These are phyloP conservation scores for Tetradesmus obliquus DNA, from an alignment of 139 green algal species.

Conservation along the genomic window DNA sequence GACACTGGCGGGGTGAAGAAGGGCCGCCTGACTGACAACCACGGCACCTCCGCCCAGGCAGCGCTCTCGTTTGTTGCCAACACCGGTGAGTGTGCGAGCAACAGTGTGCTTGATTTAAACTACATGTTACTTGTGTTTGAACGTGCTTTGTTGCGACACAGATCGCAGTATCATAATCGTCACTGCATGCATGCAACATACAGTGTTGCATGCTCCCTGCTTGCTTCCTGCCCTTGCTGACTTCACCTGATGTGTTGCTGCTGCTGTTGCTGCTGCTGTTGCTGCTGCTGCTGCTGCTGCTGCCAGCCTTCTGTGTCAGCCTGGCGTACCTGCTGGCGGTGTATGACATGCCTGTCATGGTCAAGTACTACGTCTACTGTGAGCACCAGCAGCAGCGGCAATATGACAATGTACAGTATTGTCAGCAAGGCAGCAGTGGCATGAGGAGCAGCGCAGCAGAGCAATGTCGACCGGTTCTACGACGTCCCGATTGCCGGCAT, in stretches of 20 bases:
- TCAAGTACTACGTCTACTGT: slow-evolving; percentile 40
- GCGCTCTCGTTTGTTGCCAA: slow-evolving; percentile 12
- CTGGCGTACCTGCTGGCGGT: slow-evolving; percentile 4
- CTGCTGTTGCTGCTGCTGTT: not conserved
- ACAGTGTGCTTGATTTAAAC: too few species aligned
- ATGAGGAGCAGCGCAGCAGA: too few species aligned
- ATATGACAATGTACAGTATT: not conserved
- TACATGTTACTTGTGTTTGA: too few species aligned
- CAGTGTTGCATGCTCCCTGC: too few species aligned
- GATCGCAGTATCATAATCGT: too few species aligned
- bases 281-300: not conserved
- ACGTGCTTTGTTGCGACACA: too few species aligned
- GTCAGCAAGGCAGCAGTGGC: too few species aligned
- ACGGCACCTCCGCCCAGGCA: not conserved
- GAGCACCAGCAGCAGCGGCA: not conserved
- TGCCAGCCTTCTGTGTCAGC: not conserved
- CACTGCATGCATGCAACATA: too few species aligned
- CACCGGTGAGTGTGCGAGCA: slow-evolving; percentile 12
- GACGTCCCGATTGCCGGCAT: too few species aligned
- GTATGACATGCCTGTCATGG: not conserved
- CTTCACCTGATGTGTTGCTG: too few species aligned
- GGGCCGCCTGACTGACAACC: slow-evolving; percentile 1
- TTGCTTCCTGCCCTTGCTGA: too few species aligned
- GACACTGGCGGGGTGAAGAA: slow-evolving; percentile 22
- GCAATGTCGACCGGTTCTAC: too few species aligned